Evolutionary conservation across 1,139 yeast genomes (phyloP).

Genomic region (Debaryomyces robertsiae): DNA sequence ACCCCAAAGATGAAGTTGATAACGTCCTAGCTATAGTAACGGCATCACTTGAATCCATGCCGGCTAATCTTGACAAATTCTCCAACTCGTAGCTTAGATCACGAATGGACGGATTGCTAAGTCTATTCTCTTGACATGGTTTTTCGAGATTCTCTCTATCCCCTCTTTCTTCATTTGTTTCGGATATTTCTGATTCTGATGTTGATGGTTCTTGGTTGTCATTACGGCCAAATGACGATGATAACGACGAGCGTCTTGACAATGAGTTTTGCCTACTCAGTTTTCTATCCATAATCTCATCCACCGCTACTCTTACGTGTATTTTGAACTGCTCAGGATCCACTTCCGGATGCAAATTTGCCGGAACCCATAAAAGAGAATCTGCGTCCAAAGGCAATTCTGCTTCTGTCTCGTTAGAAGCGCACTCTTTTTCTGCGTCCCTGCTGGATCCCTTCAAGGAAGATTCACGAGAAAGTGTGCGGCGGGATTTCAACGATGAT

Average conservation of each 20-base stretch:
- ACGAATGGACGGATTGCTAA: slow-evolving; percentile 59
- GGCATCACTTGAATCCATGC: slow-evolving; percentile 73
- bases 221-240: slow-evolving; percentile 21
- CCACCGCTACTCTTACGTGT: slow-evolving; percentile 78
- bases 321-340: slow-evolving; percentile 89
- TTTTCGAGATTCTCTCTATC: slow-evolving; percentile 11
- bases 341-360: slow-evolving; percentile 87
- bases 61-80: slow-evolving; percentile 66
- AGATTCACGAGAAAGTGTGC: slow-evolving; percentile 5
- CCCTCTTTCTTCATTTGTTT: not conserved
- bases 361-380: slow-evolving; percentile 86
- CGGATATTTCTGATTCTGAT: slow-evolving; percentile 4
- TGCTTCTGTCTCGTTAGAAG: slow-evolving; percentile 12
- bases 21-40: slow-evolving; percentile 73
- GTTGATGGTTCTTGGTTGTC: slow-evolving; percentile 8
- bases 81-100: slow-evolving; percentile 70
- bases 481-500: slow-evolving; percentile 1
- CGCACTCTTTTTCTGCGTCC: not conserved
- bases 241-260: slow-evolving; percentile 37
- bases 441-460: not conserved
- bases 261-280: slow-evolving; percentile 34
- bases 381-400: slow-evolving; percentile 31
- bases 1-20: slow-evolving; percentile 60
- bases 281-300: slow-evolving; percentile 62
- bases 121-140: slow-evolving; percentile 19